Conservation (phyloP, 73 alveolate species). For the Paramecium octaurelia region DNA sequence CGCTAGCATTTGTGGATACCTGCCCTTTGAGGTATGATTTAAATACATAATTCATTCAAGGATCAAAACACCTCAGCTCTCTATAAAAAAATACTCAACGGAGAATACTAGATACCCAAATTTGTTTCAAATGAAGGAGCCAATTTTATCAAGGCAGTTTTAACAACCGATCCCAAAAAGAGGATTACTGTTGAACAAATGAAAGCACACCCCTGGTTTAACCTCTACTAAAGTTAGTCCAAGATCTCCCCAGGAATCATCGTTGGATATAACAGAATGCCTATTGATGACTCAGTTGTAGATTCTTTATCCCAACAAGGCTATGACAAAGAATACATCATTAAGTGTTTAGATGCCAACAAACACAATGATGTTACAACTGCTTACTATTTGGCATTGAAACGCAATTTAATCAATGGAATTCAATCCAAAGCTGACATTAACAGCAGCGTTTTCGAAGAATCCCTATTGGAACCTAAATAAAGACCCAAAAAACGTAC, state of each 20-base stretch:
- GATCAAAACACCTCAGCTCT: slow-evolving; percentile 82
- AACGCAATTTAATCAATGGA: slow-evolving; percentile 71
- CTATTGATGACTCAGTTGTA: slow-evolving; percentile 82
- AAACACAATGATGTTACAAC: slow-evolving; percentile 83
- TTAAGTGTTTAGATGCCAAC: slow-evolving; percentile 69
- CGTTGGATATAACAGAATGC: slow-evolving; percentile 85
- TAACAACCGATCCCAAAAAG: slow-evolving; percentile 85
- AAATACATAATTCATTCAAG: neutral
- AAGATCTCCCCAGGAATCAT: slow-evolving; percentile 74
- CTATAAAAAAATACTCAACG: slow-evolving; percentile 85
- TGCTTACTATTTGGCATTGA: slow-evolving; percentile 71
- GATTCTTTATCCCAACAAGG: slow-evolving; percentile 61
- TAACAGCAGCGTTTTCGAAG: slow-evolving; percentile 34
- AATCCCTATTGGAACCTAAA: slow-evolving; percentile 50
- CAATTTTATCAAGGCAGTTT: slow-evolving; percentile 78
- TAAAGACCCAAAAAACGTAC: slow-evolving; percentile 50
- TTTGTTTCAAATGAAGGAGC: slow-evolving; percentile 82
- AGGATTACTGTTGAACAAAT: slow-evolving; percentile 85
- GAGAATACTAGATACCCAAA: slow-evolving; percentile 83
- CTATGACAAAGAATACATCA: slow-evolving; percentile 62
- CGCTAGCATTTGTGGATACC: slow-evolving; percentile 92
- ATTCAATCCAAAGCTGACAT: slow-evolving; percentile 73
- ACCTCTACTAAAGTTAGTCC: slow-evolving; percentile 51
- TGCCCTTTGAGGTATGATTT: slow-evolving; percentile 85
- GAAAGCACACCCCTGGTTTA: slow-evolving; percentile 88